Percentiles rank a stretch among this genome's conserved stretches.
These are phyloP conservation scores for Terana coerulea DNA, from an alignment of 768 basidiomycete genomes.

Conservation along the genomic window DNA sequence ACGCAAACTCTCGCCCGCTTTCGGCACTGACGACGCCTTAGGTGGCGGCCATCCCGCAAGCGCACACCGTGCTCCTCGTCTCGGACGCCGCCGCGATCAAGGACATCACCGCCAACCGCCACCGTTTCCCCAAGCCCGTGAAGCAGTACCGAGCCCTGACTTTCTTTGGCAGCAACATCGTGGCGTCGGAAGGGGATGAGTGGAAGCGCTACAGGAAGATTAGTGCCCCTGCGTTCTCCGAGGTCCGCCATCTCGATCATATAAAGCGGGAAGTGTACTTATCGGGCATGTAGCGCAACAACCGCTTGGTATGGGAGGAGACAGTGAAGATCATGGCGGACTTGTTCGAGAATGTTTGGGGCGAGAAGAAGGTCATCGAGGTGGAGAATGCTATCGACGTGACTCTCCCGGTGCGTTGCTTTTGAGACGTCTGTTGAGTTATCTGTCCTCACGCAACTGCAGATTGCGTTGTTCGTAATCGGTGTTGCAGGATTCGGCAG, in stretches of 20 bases:
- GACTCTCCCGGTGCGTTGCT: slow-evolving; percentile 44
- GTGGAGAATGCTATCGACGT: slow-evolving; percentile 43
- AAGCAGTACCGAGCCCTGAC: slow-evolving; percentile 40
- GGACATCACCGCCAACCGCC: slow-evolving; percentile 44
- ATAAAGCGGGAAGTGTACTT: neutral
- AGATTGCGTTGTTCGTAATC: slow-evolving; percentile 55
- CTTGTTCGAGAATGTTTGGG: slow-evolving; percentile 43
- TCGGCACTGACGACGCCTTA: neutral
- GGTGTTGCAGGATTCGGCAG: slow-evolving; percentile 55
- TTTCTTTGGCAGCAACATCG: slow-evolving; percentile 58
- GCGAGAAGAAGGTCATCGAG: slow-evolving; percentile 32
- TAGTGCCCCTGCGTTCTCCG: slow-evolving; percentile 58
- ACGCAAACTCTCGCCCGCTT: neutral
- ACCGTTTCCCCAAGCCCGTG: slow-evolving; percentile 55
- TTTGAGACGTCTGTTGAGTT: neutral
- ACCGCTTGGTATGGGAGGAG: slow-evolving; percentile 26
- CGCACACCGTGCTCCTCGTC: neutral
- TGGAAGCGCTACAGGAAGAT: slow-evolving; percentile 68
- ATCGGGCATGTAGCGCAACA: slow-evolving; percentile 32
- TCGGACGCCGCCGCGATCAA: slow-evolving; percentile 15
- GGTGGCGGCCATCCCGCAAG: neutral
- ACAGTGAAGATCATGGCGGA: slow-evolving; percentile 18
- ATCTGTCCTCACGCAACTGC: neutral
- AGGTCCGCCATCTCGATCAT: slow-evolving; percentile 37
- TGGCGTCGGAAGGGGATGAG: slow-evolving; percentile 59